Evolutionary conservation across 1,284 basidiomycete species (phyloP).

Genomic region (Xerocomus nothofagi): DNA sequence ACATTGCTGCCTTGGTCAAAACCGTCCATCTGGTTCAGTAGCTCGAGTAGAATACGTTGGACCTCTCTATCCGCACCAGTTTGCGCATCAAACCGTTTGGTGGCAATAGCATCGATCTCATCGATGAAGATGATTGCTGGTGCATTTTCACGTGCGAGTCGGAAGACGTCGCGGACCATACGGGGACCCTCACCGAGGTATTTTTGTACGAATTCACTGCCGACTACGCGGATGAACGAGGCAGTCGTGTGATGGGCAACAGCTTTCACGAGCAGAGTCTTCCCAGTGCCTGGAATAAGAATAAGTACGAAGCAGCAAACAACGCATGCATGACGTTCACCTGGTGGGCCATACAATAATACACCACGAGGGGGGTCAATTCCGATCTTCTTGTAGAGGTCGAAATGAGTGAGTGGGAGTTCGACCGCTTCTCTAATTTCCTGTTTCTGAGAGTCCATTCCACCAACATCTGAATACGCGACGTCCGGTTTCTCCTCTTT

Average conservation of each 20-base stretch:
- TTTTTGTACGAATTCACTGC: conserved; percentile 99
- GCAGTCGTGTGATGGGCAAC: conserved; percentile 98
- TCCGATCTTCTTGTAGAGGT: conserved; percentile 98
- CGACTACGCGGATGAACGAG: conserved; percentile 96
- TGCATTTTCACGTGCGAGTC: conserved; percentile 94
- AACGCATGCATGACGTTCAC: conserved; percentile 35
- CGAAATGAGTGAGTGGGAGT: conserved; percentile 96
- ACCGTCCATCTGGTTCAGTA: conserved; percentile 99
- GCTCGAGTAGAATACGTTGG: conserved; percentile 97
- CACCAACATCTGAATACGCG: conserved; percentile 88
- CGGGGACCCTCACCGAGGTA: conserved; percentile 99
- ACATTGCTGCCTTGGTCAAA: conserved; percentile 99
- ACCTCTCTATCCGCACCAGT: conserved; percentile 99
- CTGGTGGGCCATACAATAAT: conserved; percentile 81
- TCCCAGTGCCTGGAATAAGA: conserved; percentile 79
- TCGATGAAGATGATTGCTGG: conserved; percentile 99
- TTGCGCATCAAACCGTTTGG: conserved; percentile 99
- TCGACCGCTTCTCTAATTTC: conserved; percentile 99
- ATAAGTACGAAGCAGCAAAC: conserved; percentile 9
- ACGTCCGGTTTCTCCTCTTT: conserved; percentile 95
- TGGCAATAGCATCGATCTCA: conserved; percentile 99
- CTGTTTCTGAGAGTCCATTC: conserved; percentile 98
- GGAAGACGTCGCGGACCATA: conserved; percentile 99
- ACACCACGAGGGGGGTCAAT: conserved; percentile 96
- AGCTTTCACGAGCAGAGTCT: conserved; percentile 99